A percentile compares a stretch with the other conserved stretches of the same genome.
Evolutionary conservation across 1,284 basidiomycete species (phyloP).

Genomic region (Leccinum huronense): DNA sequence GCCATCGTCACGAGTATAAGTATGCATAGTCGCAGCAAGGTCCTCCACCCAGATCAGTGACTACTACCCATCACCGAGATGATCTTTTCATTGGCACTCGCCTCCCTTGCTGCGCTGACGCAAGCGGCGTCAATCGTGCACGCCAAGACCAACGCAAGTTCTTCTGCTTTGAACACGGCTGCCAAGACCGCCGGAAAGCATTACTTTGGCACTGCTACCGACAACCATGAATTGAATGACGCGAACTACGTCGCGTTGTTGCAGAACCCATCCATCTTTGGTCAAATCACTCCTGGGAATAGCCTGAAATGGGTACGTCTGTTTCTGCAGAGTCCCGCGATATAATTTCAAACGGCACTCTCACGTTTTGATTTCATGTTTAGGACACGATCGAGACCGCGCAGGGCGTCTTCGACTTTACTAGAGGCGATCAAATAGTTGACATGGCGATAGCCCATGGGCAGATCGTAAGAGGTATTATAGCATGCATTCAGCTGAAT

Average conservation of each 20-base stretch:
- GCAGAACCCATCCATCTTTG: conserved; percentile 14
- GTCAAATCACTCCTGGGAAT: conserved; percentile 25
- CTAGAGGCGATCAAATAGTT: conserved; percentile 28
- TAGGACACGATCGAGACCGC: conserved; percentile 26
- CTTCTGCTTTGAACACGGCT: conserved; percentile 36
- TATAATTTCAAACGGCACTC: not conserved
- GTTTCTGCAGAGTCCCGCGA: not conserved
- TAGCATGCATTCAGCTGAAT: not conserved
- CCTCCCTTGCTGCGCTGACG: conserved; percentile 9
- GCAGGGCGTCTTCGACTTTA: conserved; percentile 30
- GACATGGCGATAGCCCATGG: conserved; percentile 26
- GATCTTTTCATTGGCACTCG: conserved; percentile 10
- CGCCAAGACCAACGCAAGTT: conserved; percentile 1
- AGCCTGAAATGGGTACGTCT: conserved; percentile 26
- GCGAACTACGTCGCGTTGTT: conserved; percentile 38
- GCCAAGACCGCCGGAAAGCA: conserved; percentile 47
- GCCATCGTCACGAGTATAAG: not conserved
- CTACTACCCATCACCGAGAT: not conserved
- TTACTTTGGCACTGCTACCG: conserved; percentile 60
- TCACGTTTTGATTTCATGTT: not conserved
- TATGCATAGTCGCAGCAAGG: not conserved
- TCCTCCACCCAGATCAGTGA: not conserved
- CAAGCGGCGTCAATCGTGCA: not conserved
- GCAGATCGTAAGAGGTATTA: conserved; percentile 24
- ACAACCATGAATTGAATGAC: conserved; percentile 53